These are phyloP conservation scores for Penicillium sp. DNA, from an alignment of 2,329 filamentous ascomycete species.

Conservation along the genomic window DNA sequence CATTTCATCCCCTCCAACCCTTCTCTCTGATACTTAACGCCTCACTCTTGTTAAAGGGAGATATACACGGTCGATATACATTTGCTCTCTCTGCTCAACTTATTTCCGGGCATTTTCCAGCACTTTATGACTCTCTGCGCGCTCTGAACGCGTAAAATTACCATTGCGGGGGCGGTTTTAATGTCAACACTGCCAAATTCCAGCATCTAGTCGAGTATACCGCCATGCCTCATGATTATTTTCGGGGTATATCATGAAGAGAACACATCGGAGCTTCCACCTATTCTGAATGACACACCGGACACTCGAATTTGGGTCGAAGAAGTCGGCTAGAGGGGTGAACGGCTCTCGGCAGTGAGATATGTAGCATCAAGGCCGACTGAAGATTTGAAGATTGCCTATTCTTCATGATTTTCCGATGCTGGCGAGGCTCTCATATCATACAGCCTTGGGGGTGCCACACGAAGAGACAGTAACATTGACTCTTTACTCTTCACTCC, in stretches of 20 bases:
- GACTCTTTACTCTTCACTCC: background rate
- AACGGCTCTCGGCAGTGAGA: background rate
- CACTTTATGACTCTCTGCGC: background rate
- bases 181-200: background rate
- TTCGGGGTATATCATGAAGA: background rate
- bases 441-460: background rate
- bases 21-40: background rate
- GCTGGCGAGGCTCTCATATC: background rate
- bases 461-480: background rate
- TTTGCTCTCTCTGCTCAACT: background rate
- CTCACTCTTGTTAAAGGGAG: background rate
- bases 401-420: background rate
- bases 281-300: background rate
- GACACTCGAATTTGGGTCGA: background rate
- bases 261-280: background rate
- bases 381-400: background rate
- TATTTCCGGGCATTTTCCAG: background rate
- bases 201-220: background rate
- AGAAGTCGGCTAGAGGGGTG: background rate
- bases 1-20: constrained; percentile 6
- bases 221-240: background rate
- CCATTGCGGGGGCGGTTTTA: background rate
- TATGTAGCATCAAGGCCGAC: background rate
- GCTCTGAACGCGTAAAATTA: background rate
- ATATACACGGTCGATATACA: background rate